These are phyloP conservation scores for Smallanthus sonchifolius DNA, from an alignment of 129 eudicot genomes.

Conservation along the genomic window DNA sequence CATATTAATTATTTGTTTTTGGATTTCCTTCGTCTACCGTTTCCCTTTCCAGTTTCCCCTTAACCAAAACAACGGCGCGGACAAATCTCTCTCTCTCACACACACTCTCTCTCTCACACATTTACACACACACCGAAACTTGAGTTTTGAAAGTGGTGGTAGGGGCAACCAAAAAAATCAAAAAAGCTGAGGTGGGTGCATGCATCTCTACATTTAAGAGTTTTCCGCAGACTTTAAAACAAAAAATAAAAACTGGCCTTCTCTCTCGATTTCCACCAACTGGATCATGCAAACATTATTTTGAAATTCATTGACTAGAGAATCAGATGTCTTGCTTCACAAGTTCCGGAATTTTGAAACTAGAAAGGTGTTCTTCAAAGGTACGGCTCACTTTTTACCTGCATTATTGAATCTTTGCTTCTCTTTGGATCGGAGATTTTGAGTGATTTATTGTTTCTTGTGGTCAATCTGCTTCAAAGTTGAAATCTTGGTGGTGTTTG, in stretches of 20 bases:
- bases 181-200: slow-evolving; percentile 21
- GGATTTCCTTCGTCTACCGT: not conserved
- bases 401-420: slow-evolving; percentile 28
- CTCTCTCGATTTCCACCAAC: not conserved
- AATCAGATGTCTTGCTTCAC: not conserved
- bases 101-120: not conserved
- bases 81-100: slow-evolving; percentile 20
- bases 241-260: not conserved
- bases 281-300: slow-evolving; percentile 1
- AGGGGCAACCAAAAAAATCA: not conserved
- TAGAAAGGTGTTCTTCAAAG: slow-evolving; percentile 24
- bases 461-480: slow-evolving; percentile 17
- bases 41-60: slow-evolving; percentile 2
- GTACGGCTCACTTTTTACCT: slow-evolving; percentile 31
- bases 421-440: not conserved
- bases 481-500: slow-evolving; percentile 3
- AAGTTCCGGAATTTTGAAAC: not conserved
- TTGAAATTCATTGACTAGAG: not conserved
- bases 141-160: slow-evolving; percentile 19
- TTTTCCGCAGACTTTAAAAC: not conserved
- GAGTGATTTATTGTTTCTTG: slow-evolving; percentile 10
- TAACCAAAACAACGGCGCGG: slow-evolving; percentile 48
- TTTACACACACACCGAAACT: not conserved
- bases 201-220: slow-evolving; percentile 18
- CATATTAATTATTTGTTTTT: not conserved